Percentiles rank a stretch among this genome's conserved stretches.
Evolutionary conservation across 2,329 filamentous ascomycete species (phyloP).

Genomic region (Talaromyces atroroseus): DNA sequence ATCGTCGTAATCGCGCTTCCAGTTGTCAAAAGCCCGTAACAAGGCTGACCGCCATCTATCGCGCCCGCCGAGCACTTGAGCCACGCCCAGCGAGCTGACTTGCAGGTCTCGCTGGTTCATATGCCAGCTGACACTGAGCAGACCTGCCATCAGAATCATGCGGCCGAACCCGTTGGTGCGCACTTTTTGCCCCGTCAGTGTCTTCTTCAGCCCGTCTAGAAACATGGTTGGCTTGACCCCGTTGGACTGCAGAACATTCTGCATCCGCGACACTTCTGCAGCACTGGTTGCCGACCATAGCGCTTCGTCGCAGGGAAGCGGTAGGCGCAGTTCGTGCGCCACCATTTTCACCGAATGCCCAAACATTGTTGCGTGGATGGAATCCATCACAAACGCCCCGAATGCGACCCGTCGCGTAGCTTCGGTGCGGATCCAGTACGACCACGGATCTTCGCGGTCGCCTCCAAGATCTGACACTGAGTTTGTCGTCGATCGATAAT

Average conservation of each 20-base stretch:
- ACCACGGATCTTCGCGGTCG: constrained; percentile 86
- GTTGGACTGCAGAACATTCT: constrained; percentile 71
- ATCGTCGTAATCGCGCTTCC: constrained; percentile 88
- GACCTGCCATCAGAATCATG: constrained; percentile 86
- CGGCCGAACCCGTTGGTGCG: constrained; percentile 90
- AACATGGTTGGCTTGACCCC: constrained; percentile 82
- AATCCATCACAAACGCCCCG: constrained; percentile 90
- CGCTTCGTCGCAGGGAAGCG: constrained; percentile 85
- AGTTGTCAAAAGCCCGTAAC: constrained; percentile 84
- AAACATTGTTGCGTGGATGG: constrained; percentile 96
- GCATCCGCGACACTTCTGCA: constrained; percentile 76
- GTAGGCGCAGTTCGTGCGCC: constrained; percentile 86
- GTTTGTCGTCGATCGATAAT: constrained; percentile 31
- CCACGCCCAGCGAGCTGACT: constrained; percentile 77
- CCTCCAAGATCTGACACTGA: constrained; percentile 54
- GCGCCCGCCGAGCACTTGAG: constrained; percentile 72
- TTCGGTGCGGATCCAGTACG: constrained; percentile 91
- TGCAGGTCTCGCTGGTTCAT: constrained; percentile 96
- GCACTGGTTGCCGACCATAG: constrained; percentile 88
- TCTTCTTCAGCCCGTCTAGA: constrained; percentile 83
- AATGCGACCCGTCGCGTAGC: constrained; percentile 85
- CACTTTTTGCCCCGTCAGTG: constrained; percentile 77
- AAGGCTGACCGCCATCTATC: constrained; percentile 87
- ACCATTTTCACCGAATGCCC: constrained; percentile 97
- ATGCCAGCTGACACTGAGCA: constrained; percentile 93